phyloP scores from a whole-genome alignment of 78 protist species.

The Monocercomonoides exilis region DNA sequence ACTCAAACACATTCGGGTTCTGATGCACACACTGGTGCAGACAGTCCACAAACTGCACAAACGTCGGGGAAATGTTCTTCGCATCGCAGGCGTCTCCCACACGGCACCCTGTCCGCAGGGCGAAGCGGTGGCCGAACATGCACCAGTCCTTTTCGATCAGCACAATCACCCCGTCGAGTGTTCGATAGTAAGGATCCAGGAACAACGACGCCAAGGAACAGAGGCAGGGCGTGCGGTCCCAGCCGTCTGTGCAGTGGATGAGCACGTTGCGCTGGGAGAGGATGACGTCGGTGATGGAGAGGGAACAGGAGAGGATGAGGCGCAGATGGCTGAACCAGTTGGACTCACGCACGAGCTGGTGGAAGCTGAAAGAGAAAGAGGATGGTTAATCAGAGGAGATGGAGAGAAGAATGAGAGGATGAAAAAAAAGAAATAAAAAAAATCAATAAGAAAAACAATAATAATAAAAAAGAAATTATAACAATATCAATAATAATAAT shows the following conservation, averaged over 20 bases:
- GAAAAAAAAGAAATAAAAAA: background rate
- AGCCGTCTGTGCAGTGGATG: conserved; percentile 38
- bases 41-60: background rate
- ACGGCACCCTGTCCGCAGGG: background rate
- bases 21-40: background rate
- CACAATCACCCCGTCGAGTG: background rate
- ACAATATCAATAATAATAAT: background rate
- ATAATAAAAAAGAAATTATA: background rate
- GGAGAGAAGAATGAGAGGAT: background rate
- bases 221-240: conserved; percentile 39
- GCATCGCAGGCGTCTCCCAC: background rate
- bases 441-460: background rate
- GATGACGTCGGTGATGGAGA: background rate
- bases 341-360: background rate
- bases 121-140: background rate
- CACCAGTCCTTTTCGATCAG: conserved; percentile 38
- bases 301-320: background rate
- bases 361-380: background rate
- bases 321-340: background rate
- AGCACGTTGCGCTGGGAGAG: background rate
- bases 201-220: conserved; percentile 4
- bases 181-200: conserved; percentile 37
- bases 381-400: background rate
- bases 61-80: background rate
- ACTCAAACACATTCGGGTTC: conserved; percentile 2